These are phyloP conservation scores for Fusarium napiforme DNA, from an alignment of 2,329 filamentous ascomycete species.

Conservation along the genomic window DNA sequence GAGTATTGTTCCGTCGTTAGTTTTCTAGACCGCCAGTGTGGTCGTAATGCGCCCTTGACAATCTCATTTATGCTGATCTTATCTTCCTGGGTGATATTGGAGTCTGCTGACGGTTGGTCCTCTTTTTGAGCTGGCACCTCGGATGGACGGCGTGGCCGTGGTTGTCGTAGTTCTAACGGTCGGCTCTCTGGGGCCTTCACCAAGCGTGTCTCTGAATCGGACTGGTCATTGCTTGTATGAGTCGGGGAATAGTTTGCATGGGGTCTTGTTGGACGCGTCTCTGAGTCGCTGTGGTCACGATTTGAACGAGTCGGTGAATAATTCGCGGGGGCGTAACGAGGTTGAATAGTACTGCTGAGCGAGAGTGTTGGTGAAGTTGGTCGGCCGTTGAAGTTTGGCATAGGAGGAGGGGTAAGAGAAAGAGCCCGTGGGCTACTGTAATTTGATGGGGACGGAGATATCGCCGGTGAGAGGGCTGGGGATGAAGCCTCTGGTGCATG, in stretches of 20 bases:
- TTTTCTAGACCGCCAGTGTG: constrained; percentile 81
- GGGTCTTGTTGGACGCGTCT: constrained; percentile 62
- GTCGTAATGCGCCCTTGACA: constrained; percentile 83
- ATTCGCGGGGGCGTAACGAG: constrained; percentile 78
- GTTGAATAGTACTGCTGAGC: constrained; percentile 77
- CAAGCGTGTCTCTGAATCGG: constrained; percentile 38
- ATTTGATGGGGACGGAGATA: constrained; percentile 72
- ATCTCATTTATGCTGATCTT: constrained; percentile 92
- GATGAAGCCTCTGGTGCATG: constrained; percentile 59
- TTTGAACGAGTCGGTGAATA: constrained; percentile 66
- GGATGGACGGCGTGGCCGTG: constrained; percentile 61
- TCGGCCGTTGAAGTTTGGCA: constrained; percentile 62
- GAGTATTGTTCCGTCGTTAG: constrained; percentile 92
- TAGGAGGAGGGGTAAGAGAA: constrained; percentile 76
- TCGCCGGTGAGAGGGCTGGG: constrained; percentile 72
- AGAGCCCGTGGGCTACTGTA: constrained; percentile 74
- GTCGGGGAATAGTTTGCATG: constrained; percentile 72
- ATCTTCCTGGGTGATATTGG: constrained; percentile 77
- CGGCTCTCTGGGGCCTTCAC: constrained; percentile 43
- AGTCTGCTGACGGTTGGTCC: constrained; percentile 75
- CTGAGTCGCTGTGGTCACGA: constrained; percentile 12
- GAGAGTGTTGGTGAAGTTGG: constrained; percentile 73
- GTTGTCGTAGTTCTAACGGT: constrained; percentile 63
- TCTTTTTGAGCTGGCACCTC: constrained; percentile 59
- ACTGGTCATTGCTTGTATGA: constrained; percentile 28